Base-by-base conservation (phyloP, 371 early-diverging fungal species). In the Circinella umbellata region DNA sequence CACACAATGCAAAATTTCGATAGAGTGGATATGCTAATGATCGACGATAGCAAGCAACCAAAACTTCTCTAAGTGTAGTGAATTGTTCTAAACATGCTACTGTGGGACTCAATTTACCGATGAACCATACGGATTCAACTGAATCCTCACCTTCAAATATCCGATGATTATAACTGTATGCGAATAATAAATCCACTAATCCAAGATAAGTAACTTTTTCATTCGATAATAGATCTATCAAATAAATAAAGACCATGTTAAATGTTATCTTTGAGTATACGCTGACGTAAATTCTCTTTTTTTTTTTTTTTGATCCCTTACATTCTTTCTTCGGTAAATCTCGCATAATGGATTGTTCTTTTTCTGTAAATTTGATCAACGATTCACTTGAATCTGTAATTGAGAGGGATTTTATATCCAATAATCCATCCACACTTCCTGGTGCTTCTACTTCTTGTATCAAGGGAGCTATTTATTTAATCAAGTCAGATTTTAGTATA, bases 51-150 rank as follows among this genome's bases (percentile, higher is more conserved):
- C 81, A 86, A 1, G 94, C 86, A 1, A 89, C 67, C 0, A 94
- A 34, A 0, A 81, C 81, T 20, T 92, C 90, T 15, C 83, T 78
- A 38, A 97, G 70, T 0, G 90, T 85, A 1, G 86, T 71, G 68
- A 94, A 95, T 75, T 86, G 85, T 75, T 93, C 96, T 62, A 97
- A 86, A 53, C 90, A 90, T 0, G 96, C 89, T 20, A 97, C 75
- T 0, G 92, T 88, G 0, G 96, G 74, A n/a, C 91, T 89, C 6
- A 97, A 68, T 69, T 92, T 96, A 42, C 94, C 93, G 39, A 98
- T 89, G 1, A 93, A 93, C 97, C 98, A 97, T 3, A 89, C 86
- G 0, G 95, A 94, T 71, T 98, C 99, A 0, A 96, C 93, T 13
- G 89, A 96, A 39, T 84, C 79, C 36, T 99, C 98, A 0, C 95